Evolutionary conservation across 192 early-diverging fungal genomes (phyloP), one percentile per base, ranked within the genome.

Genomic region (Cladochytrium replicatum): DNA sequence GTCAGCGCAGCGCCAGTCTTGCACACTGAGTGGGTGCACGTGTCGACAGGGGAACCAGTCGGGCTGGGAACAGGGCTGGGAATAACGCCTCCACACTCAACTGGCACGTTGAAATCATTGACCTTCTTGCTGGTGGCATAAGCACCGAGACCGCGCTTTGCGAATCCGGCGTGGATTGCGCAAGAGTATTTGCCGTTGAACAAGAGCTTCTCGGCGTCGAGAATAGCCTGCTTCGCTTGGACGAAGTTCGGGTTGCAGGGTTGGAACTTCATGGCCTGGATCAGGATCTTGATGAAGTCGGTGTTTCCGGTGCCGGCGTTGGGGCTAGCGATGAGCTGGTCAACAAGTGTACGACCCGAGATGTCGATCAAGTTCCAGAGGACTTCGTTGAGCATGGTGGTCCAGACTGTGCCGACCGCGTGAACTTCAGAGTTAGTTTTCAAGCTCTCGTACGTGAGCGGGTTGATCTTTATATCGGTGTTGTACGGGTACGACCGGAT

Each of bases 381-480:
- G 7, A 79, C 62, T 60, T 83, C 81, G 54, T 67, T 65, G 32
- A 81, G 64, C 38, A 80, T 74, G 24, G 57, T 50, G 3, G 71
- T 66, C 82, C 82, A 84, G 27, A 84, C 54, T 32, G 72, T 71
- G 41, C 82, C 82, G 37, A 81, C 66, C 15, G 44, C 50, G 47
- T 84, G 78, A 9, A 75, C 75, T 31, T 76, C 72, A 22, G 61
- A 39, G 44, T 48, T 47, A 13, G 23, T 42, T 3, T 51, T 21
- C 24, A 61, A 29, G 48, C 50, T 45, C 28, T 69, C 43, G 63
- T 54, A 70, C 22, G 21, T 50, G 61, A 40, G 40, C n/a, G 60
- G 42, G 50, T 72, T 72, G 31, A 42, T 56, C 19, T 47, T 50
- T 41, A 68, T 15, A 56, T 26, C 53, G 32, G 82, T 82, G 38